These are phyloP conservation scores for Rhynchosporium graminicola DNA, from an alignment of 2,329 filamentous ascomycete species.

Conservation along the genomic window DNA sequence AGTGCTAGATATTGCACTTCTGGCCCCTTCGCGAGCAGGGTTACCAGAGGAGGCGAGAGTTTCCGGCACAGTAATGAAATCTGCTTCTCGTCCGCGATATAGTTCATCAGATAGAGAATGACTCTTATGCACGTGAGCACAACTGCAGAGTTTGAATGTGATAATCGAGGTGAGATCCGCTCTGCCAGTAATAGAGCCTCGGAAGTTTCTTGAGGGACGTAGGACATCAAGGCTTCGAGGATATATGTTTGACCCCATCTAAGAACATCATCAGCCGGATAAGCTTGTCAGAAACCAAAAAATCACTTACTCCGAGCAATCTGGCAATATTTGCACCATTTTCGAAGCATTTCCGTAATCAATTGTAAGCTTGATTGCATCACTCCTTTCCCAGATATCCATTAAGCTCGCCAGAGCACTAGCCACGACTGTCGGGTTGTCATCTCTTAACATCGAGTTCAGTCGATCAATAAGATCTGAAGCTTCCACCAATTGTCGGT, in stretches of 20 bases:
- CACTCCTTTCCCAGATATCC: conserved; percentile 98
- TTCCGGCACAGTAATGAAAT: conserved; percentile 86
- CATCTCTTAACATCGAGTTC: conserved; percentile 86
- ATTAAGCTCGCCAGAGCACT: conserved; percentile 88
- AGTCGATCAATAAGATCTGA: conserved; percentile 91
- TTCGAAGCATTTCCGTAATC: conserved; percentile 98
- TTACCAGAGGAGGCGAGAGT: conserved; percentile 91
- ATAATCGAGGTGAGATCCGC: conserved; percentile 90
- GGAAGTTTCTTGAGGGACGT: conserved; percentile 86
- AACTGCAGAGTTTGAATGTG: conserved; percentile 94
- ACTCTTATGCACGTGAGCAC: conserved; percentile 96
- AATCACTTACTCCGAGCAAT: conserved; percentile 84
- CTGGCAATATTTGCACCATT: conserved; percentile 92
- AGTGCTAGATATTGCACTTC: conserved; percentile 98
- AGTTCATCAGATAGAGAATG: conserved; percentile 97
- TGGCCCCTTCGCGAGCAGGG: conserved; percentile 89
- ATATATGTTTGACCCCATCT: conserved; percentile 99
- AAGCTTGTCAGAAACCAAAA: background rate
- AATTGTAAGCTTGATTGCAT: conserved; percentile 96
- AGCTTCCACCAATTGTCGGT: conserved; percentile 82
- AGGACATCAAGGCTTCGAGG: conserved; percentile 95
- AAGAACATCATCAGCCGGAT: conserved; percentile 19
- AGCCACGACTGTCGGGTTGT: conserved; percentile 96
- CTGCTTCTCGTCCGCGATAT: conserved; percentile 89
- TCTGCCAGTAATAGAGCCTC: conserved; percentile 91